Percentiles rank a stretch among this genome's conserved stretches.
Conservation (phyloP, 306 rosid species). For the Castanea mollissima region DNA sequence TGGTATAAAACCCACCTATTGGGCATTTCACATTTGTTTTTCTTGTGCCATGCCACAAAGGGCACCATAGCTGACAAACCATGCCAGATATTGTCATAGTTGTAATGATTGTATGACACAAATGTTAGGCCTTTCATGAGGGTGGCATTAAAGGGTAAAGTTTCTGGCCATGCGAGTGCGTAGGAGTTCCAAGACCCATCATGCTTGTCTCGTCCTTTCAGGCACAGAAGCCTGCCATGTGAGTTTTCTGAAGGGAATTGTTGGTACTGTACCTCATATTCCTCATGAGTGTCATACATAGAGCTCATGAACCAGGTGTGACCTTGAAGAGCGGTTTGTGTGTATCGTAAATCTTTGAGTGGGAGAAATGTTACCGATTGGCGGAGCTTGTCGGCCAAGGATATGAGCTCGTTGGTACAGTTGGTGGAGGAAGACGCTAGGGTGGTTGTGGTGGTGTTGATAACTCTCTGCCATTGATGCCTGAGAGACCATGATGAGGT, state of each 20-base stretch:
- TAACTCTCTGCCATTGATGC: constrained; percentile 28
- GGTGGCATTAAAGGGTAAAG: constrained; percentile 50
- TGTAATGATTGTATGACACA: constrained; percentile 67
- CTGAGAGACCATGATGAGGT: constrained; percentile 19
- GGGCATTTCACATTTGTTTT: constrained; percentile 30
- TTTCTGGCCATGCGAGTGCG: constrained; percentile 59
- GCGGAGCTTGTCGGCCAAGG: constrained; percentile 36
- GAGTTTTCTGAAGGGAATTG: constrained; percentile 58
- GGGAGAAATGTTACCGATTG: constrained; percentile 60
- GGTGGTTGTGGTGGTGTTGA: neutral
- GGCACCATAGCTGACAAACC: constrained; percentile 57
- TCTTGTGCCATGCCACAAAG: constrained; percentile 62
- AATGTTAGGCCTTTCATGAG: constrained; percentile 53
- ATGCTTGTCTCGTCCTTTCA: constrained; percentile 52
- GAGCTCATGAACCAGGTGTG: constrained; percentile 87
- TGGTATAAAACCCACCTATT: constrained; percentile 59
- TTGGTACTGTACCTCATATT: constrained; percentile 65
- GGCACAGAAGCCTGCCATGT: constrained; percentile 43
- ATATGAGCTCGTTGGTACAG: neutral
- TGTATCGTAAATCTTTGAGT: constrained; percentile 56
- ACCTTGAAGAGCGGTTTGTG: constrained; percentile 37
- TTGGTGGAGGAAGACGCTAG: neutral
- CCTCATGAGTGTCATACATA: constrained; percentile 45
- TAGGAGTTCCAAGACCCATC: constrained; percentile 73
- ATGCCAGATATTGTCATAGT: constrained; percentile 64